Evolutionary conservation across 805 yeast species (phyloP).

Genomic region (Candida boidinii): DNA sequence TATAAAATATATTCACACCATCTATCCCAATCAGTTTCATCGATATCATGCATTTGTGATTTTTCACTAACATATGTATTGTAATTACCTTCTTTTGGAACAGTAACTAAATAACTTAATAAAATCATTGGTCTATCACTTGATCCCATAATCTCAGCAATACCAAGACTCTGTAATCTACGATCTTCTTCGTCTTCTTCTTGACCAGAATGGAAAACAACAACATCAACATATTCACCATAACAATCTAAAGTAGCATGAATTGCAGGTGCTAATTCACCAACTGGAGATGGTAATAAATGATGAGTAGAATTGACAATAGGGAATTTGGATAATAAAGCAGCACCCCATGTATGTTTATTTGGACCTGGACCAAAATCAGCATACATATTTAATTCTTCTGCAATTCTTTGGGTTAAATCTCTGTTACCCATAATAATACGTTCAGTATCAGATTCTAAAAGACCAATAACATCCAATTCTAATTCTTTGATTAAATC

Average conservation of each 20-base stretch:
- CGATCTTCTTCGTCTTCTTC: constrained; percentile 96
- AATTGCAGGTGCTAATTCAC: constrained; percentile 97
- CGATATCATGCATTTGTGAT: constrained; percentile 90
- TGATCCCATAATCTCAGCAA: constrained; percentile 74
- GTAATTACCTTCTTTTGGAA: constrained; percentile 84
- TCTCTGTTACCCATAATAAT: constrained; percentile 94
- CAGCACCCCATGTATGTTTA: constrained; percentile 97
- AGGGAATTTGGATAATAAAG: constrained; percentile 88
- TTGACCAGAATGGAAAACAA: constrained; percentile 97
- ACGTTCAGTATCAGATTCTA: constrained; percentile 91
- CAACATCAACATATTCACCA: constrained; percentile 81
- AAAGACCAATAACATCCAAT: constrained; percentile 81
- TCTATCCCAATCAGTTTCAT: constrained; percentile 88
- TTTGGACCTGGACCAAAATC: constrained; percentile 98
- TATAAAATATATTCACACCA: constrained; percentile 97
- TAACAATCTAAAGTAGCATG: constrained; percentile 92
- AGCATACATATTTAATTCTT: constrained; percentile 87
- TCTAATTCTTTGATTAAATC: constrained; percentile 78
- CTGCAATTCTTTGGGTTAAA: constrained; percentile 82
- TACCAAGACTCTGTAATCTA: constrained; percentile 69
- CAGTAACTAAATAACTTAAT: constrained; percentile 84
- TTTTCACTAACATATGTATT: constrained; percentile 79
- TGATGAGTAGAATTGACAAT: constrained; percentile 86
- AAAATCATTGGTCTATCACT: constrained; percentile 78
- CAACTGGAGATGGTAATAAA: constrained; percentile 91